Percentiles rank a stretch among this genome's conserved stretches.
phyloP scores from a whole-genome alignment of 768 basidiomycete species.

The Tephrocybe sp. region DNA sequence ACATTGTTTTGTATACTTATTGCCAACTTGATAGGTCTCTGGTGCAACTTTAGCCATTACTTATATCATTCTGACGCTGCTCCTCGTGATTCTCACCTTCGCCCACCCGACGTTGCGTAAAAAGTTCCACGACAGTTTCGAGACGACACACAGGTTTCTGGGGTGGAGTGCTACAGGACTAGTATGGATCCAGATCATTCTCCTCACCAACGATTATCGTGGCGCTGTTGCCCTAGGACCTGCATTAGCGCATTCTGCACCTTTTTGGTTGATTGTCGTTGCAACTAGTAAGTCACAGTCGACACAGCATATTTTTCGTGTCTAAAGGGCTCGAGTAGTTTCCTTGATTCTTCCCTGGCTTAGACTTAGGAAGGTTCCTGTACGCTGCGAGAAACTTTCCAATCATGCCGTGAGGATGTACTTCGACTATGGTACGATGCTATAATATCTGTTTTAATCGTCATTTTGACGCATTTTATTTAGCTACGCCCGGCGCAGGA shows the following conservation, averaged over 20 bases:
- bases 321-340: background rate
- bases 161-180: conserved; percentile 45
- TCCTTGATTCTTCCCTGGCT: conserved; percentile 31
- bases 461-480: background rate
- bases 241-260: conserved; percentile 4
- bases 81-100: conserved; percentile 37
- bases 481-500: conserved; percentile 47
- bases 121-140: conserved; percentile 42
- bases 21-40: conserved; percentile 7
- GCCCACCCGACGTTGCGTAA: conserved; percentile 39
- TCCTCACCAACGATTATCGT: conserved; percentile 46
- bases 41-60: conserved; percentile 14
- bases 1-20: background rate
- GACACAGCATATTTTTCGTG: background rate
- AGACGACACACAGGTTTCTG: conserved; percentile 44
- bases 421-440: conserved; percentile 41
- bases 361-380: conserved; percentile 11
- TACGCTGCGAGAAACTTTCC: conserved; percentile 9
- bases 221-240: conserved; percentile 11
- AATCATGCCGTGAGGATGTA: conserved; percentile 18
- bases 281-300: conserved; percentile 1
- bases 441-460: background rate
- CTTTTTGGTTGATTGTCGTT: conserved; percentile 3
- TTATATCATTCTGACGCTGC: conserved; percentile 17
- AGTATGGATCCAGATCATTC: conserved; percentile 42